Base-by-base conservation (phyloP, 202 grass and related monocot genomes). In the Cymbopogon flexuosus region DNA sequence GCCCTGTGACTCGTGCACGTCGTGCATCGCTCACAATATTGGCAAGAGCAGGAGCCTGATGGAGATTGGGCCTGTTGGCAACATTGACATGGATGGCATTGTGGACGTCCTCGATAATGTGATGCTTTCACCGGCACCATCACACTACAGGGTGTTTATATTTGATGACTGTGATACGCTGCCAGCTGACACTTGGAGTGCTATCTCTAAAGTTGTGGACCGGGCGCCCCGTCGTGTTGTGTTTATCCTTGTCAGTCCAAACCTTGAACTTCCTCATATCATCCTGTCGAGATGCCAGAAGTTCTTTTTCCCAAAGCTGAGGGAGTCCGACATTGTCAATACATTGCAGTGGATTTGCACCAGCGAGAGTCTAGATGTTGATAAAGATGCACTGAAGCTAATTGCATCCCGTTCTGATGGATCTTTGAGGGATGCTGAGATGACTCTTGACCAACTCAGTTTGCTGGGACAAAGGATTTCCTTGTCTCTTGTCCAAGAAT, bases 381-480 rank as follows among this genome's bases (percentile, higher is more conserved):
- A 97, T 61, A 88, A 82, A 63, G 91, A 92, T 81, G 94, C 89
- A 51, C 34, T 97, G 37, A 86, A 84, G 82, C 60, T 92, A 62
- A 82, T 97, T 39, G 84, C 94, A 68, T 88, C 85, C 49, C 82
- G 81, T 74, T 92, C 89, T 12, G 85, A 94, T 80, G 94, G 94
- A 62, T 97, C 91, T 18, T 82, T 97, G 78, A 90, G 91, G 71
- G 94, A 97, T 74, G 94, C 91, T n/a, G 91, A 90, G 86, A 97
- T 94, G 91, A 94, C 89, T 82, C 82, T 97, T 65, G 94, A 97
- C 78, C 94, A 97, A 35, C 76, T 97, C 31, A 90, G 91, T 90
- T 90, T 97, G 80, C 77, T 97, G 70, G 94, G 94, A 36, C 90
- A 97, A 73, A 94, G 81, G 80, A 94, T 94, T 71, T 90, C 91